A percentile compares a stretch with the other conserved stretches of the same genome.
Conservation (phyloP, 2,329 filamentous ascomycete genomes). For the Stagonosporopsis rhizophila region DNA sequence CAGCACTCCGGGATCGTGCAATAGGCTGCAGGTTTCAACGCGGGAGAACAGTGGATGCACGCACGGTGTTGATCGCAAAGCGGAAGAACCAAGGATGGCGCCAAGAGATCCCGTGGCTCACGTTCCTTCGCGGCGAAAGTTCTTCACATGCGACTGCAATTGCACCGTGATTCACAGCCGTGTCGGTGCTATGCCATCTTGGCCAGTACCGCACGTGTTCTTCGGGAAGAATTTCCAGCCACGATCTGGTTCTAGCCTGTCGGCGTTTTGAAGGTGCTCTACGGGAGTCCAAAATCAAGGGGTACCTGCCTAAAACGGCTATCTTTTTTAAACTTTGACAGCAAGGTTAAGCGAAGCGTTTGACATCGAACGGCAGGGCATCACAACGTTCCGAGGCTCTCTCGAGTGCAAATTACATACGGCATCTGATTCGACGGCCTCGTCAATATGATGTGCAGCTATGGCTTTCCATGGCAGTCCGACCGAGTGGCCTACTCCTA, state of each 20-base stretch:
- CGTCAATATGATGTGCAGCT: background rate
- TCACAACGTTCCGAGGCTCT: background rate
- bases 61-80: background rate
- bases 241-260: background rate
- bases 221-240: background rate
- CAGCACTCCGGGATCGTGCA: background rate
- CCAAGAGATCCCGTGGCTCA: background rate
- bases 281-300: constrained; percentile 4
- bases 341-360: constrained; percentile 14
- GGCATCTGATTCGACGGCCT: background rate
- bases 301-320: constrained; percentile 13
- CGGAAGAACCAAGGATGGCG: background rate
- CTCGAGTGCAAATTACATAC: background rate
- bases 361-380: constrained; percentile 10
- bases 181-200: constrained; percentile 1
- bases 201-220: background rate
- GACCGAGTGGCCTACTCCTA: background rate
- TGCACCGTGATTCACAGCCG: constrained; percentile 1
- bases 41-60: background rate
- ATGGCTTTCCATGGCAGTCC: background rate
- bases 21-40: constrained; percentile 1
- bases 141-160: background rate
- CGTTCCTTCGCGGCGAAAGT: constrained; percentile 1
- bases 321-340: background rate
- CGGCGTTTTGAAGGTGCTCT: constrained; percentile 3